Evolutionary conservation across 2,329 filamentous ascomycete species (phyloP).

Genomic region (Chaetoscypha palmicola): DNA sequence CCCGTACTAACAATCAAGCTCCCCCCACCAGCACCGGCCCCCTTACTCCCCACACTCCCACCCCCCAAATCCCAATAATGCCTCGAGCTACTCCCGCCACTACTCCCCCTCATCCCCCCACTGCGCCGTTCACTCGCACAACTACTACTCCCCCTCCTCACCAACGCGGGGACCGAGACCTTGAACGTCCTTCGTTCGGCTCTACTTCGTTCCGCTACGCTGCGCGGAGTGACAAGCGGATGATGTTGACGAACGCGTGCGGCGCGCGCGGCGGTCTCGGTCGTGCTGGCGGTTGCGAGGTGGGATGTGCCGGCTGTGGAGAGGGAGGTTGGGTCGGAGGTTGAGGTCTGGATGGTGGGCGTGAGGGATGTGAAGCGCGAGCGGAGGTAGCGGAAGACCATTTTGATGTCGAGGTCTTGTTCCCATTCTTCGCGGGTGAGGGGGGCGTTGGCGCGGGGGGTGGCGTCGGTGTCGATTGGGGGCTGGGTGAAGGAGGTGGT

Average conservation of each 20-base stretch:
- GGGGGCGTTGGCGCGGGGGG: constrained; percentile 17
- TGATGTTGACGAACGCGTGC: constrained; percentile 85
- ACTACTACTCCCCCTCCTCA: constrained; percentile 48
- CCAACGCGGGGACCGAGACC: constrained; percentile 37
- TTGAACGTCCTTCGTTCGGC: constrained; percentile 43
- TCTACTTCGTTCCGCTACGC: neutral
- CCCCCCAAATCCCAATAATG: constrained; percentile 87
- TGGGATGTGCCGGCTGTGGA: constrained; percentile 36
- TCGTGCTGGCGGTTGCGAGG: constrained; percentile 43
- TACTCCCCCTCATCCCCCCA: constrained; percentile 39
- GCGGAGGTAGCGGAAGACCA: constrained; percentile 83
- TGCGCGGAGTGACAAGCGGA: constrained; percentile 60
- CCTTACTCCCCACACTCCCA: constrained; percentile 67
- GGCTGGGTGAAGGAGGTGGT: constrained; percentile 10
- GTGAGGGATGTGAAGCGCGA: constrained; percentile 54
- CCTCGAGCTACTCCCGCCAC: constrained; percentile 63
- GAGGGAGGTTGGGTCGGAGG: constrained; percentile 28
- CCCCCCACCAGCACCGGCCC: constrained; percentile 54
- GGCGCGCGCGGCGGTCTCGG: constrained; percentile 67
- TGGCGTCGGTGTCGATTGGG: constrained; percentile 16
- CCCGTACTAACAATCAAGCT: no score
- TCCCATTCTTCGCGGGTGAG: constrained; percentile 61
- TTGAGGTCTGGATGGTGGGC: constrained; percentile 9
- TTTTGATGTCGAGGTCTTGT: constrained; percentile 79
- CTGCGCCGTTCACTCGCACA: constrained; percentile 85